Base-by-base conservation (phyloP, 2,329 filamentous ascomycete species). In the Parastagonospora avenae region DNA sequence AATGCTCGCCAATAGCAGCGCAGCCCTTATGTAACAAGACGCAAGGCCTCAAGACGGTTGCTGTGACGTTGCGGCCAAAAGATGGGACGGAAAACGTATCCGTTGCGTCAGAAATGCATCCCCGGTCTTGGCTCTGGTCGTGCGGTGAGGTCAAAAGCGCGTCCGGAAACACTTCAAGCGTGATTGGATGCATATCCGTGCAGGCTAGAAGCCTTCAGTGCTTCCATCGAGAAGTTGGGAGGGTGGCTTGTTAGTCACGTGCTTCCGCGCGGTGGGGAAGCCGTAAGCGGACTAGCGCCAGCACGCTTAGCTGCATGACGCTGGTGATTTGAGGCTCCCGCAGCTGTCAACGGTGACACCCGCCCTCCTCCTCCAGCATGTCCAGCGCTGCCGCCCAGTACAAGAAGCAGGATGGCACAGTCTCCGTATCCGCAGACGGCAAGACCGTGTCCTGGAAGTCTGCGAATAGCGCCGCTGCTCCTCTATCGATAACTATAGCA, bases 331-430 rank as follows among this genome's bases (percentile, higher is more conserved):
- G 48, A 57, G 52, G 42, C 50, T 51, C 44, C 37, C 45, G 43
- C 54, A 31, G 35, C 47, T 8, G 42, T 42, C 29, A 44, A 47
- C 42, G 19, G 15, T 4, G 38, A 33, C 35, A 32, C 48, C 42
- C 41, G 44, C 48, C 37, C 51, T 54, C 52, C 38, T 54, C 56
- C 51, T 50, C 54, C 63, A 70, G 52, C 62, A 75, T 75, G 72
- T 67, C 70, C 46, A 62, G 65, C 56, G 71, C 68, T 50, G 63
- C 69, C 45, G 68, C 72, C 30, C 70, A 87, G 51, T 97, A 94
- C 82, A 97, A 97, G 78, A 99, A 97, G 80, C 94, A 96, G 76
- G 90, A 97, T 79, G 94, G 94, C 71, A 84, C 85, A 54, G 79
- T 99, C 66, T 84, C 85, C 24, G 80, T 97, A 63, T 86, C 89